phyloP scores from a whole-genome alignment of 2,329 filamentous ascomycete species.

The Fusarium anthophilum region DNA sequence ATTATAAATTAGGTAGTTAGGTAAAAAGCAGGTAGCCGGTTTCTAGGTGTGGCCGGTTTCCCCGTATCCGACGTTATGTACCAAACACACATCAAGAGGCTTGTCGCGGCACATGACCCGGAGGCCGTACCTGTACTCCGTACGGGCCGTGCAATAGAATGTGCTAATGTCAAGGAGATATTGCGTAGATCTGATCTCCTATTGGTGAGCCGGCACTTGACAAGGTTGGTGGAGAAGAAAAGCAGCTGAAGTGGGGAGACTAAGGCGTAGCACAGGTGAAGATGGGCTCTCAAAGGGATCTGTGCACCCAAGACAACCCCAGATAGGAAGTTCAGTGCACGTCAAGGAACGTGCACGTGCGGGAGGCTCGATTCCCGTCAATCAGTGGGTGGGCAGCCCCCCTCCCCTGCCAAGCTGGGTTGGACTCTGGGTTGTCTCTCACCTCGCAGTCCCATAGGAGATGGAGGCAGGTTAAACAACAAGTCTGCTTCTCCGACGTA shows the following conservation, averaged over 20 bases:
- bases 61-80: no score
- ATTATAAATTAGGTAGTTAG: no score
- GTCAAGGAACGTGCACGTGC: slow-evolving; percentile 35
- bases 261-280: slow-evolving; percentile 21
- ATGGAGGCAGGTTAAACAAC: background rate
- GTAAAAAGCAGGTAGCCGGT: no score
- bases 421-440: background rate
- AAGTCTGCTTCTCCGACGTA: background rate
- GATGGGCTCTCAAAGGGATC: slow-evolving; percentile 12
- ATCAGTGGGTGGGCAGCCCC: slow-evolving; percentile 8
- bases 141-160: background rate
- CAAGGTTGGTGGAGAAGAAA: background rate
- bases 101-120: background rate
- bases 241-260: slow-evolving; percentile 22
- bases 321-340: slow-evolving; percentile 27
- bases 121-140: background rate
- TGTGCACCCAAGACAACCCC: slow-evolving; percentile 16
- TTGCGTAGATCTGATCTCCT: slow-evolving; percentile 1
- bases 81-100: background rate
- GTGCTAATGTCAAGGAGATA: background rate
- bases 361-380: slow-evolving; percentile 38
- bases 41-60: no score
- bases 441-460: background rate
- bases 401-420: slow-evolving; percentile 30
- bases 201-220: slow-evolving; percentile 27